A percentile compares a stretch with the other conserved stretches of the same genome.
Evolutionary conservation across 495 filamentous ascomycete species (phyloP).

Genomic region (Aspergillus steynii): DNA sequence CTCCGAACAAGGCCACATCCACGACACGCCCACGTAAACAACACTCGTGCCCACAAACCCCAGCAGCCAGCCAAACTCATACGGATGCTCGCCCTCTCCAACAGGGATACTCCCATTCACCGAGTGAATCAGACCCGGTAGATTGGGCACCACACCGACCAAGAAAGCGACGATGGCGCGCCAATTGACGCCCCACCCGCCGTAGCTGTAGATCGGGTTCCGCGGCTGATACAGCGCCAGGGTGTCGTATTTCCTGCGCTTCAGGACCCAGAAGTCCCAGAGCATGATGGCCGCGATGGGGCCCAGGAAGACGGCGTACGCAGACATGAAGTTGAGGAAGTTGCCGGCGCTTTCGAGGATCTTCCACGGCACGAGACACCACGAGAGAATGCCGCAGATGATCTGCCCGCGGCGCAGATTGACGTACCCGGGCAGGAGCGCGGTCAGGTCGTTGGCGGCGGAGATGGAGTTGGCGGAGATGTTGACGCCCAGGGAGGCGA

Average conservation of each 20-base stretch:
- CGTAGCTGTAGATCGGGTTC: constrained; percentile 51
- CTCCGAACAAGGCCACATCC: constrained; percentile 37
- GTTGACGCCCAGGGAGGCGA: constrained; percentile 53
- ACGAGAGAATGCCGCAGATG: constrained; percentile 58
- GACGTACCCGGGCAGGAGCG: constrained; percentile 57
- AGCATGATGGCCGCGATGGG: constrained; percentile 69
- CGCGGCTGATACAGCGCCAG: constrained; percentile 47
- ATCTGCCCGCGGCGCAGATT: constrained; percentile 66
- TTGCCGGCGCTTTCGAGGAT: constrained; percentile 59
- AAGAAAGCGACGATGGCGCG: constrained; percentile 64
- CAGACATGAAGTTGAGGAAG: constrained; percentile 63
- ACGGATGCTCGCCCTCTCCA: constrained; percentile 50
- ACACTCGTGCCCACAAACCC: constrained; percentile 50
- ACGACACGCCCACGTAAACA: constrained; percentile 45
- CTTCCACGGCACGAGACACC: constrained; percentile 65
- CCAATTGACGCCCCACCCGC: constrained; percentile 62
- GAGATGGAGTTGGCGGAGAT: constrained; percentile 67
- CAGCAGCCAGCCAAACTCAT: constrained; percentile 57
- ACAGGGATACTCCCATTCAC: constrained; percentile 47
- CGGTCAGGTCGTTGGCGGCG: constrained; percentile 64
- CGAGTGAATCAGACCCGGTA: constrained; percentile 58
- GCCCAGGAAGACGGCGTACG: constrained; percentile 66
- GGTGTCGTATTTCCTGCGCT: constrained; percentile 59
- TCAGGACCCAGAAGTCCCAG: constrained; percentile 68
- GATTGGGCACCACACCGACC: constrained; percentile 59